phyloP scores from a whole-genome alignment of 169 alveolate genomes.

The Pseudocohnilembus persalinus region DNA sequence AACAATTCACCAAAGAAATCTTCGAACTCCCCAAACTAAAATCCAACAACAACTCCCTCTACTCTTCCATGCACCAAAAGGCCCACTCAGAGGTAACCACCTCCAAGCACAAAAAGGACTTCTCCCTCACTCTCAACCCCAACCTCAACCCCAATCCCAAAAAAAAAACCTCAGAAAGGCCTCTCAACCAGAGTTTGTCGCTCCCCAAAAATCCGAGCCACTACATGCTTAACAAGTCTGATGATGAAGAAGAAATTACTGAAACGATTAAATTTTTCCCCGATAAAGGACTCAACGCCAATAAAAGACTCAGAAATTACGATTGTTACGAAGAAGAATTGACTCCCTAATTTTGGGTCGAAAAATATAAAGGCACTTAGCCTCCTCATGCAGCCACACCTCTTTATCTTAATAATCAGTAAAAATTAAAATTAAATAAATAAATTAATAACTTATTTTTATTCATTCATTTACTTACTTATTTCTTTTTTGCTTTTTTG shows the following conservation, averaged over 20 bases:
- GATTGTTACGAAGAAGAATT: constrained; percentile 74
- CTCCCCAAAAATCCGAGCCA: background rate
- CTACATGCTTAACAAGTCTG: background rate
- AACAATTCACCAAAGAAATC: background rate
- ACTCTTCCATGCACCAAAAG: background rate
- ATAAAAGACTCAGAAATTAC: constrained; percentile 57
- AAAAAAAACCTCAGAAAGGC: background rate
- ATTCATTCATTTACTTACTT: too few relatives aligned
- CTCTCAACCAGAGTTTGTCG: too few relatives aligned
- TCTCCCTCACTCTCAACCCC: background rate
- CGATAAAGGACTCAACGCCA: constrained; percentile 54
- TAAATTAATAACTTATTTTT: background rate
- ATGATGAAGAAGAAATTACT: constrained; percentile 26
- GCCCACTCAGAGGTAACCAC: too few relatives aligned
- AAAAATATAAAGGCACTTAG: constrained; percentile 50
- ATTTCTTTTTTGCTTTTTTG: too few relatives aligned
- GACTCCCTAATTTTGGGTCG: constrained; percentile 60
- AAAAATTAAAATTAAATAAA: constrained; percentile 45
- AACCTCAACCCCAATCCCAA: background rate
- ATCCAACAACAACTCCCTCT: background rate
- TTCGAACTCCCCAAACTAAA: background rate
- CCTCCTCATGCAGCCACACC: constrained; percentile 71
- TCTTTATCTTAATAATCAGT: constrained; percentile 46
- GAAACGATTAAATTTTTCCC: constrained; percentile 48
- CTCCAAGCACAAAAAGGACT: too few relatives aligned